Conservation (phyloP, 2,329 filamentous ascomycete species). For the Pseudogymnoascus sp. region DNA sequence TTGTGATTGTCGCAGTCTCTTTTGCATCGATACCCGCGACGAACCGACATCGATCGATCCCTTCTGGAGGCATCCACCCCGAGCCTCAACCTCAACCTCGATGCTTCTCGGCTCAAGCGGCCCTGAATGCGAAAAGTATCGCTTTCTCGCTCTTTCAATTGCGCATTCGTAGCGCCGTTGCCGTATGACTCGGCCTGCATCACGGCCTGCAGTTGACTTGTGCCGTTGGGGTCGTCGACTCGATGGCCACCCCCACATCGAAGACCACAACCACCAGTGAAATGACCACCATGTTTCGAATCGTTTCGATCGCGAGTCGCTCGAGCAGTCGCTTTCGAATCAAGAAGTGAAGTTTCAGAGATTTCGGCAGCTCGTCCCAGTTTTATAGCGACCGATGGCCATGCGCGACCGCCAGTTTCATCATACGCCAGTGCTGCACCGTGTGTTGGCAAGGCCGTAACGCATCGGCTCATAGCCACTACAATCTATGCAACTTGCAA, state of each 20-base stretch:
- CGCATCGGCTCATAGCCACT: not conserved
- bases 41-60: not conserved
- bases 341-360: not conserved
- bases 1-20: not conserved
- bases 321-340: not conserved
- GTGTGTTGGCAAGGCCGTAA: slow-evolving; percentile 10
- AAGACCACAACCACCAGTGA: not conserved
- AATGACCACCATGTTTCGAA: not conserved
- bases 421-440: slow-evolving; percentile 10
- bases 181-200: slow-evolving; percentile 7
- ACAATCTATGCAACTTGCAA: slow-evolving; percentile 7
- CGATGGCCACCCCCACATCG: slow-evolving; percentile 1
- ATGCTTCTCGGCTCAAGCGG: not conserved
- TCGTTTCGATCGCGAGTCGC: not conserved
- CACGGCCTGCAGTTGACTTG: not conserved
- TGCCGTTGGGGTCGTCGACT: not conserved
- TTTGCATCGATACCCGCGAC: not conserved
- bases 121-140: not conserved
- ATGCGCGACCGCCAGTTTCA: not conserved
- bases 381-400: slow-evolving; percentile 5
- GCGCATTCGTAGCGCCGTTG: not conserved
- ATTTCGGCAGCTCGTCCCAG: not conserved
- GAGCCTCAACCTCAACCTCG: not conserved
- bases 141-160: not conserved
- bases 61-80: not conserved